These are phyloP conservation scores for Diphasiastrum complanatum DNA, from an alignment of 83 land plant species.

Conservation along the genomic window DNA sequence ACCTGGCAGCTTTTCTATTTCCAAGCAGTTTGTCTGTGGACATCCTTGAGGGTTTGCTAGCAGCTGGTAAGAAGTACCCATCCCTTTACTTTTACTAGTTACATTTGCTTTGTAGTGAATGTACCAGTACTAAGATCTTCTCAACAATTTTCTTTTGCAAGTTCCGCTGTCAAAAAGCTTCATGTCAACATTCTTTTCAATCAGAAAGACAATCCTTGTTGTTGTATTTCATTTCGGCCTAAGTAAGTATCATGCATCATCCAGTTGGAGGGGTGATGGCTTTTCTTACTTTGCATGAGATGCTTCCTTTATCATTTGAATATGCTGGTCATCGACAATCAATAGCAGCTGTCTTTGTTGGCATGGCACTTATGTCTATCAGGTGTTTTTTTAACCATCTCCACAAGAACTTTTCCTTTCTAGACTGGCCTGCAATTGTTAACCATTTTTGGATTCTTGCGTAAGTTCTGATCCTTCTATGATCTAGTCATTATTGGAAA, in stretches of 20 bases:
- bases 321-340: constrained; percentile 93
- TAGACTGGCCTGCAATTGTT: not conserved
- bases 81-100: not conserved
- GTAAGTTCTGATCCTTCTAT: not conserved
- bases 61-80: constrained; percentile 44
- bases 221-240: not conserved
- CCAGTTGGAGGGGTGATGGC: constrained; percentile 99
- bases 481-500: not conserved
- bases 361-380: constrained; percentile 97
- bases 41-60: constrained; percentile 80
- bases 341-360: constrained; percentile 75
- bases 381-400: constrained; percentile 35
- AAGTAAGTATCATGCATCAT: too few relatives aligned
- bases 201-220: not conserved
- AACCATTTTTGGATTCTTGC: not conserved
- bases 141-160: not conserved
- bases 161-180: too few relatives aligned
- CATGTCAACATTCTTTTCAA: too few relatives aligned
- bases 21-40: constrained; percentile 72
- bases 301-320: constrained; percentile 92
- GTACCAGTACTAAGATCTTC: not conserved
- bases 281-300: constrained; percentile 88
- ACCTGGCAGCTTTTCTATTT: constrained; percentile 59
- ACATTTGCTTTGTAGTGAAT: too few relatives aligned
- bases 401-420: not conserved